Conservation (phyloP, 139 green algal species). For the Chlamydomonas sp. region DNA sequence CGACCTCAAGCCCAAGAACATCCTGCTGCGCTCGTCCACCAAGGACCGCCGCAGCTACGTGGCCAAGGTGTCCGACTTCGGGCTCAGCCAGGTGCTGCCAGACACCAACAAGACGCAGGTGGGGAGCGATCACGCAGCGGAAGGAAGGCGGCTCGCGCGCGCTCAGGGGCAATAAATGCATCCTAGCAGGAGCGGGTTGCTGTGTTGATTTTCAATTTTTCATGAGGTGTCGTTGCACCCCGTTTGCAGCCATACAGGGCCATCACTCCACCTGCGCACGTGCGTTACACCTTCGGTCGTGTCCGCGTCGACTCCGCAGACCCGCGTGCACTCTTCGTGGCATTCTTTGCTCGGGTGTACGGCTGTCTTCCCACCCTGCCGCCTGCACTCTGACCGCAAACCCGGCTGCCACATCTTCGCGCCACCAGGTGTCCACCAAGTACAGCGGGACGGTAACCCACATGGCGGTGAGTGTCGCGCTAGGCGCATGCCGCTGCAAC, state of each 20-base stretch:
- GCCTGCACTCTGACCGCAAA: too few species aligned
- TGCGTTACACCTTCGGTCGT: too few species aligned
- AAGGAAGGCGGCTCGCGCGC: too few species aligned
- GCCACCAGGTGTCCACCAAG: constrained; percentile 50
- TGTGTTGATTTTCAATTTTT: neutral
- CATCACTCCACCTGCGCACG: too few species aligned
- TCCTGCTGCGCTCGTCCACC: constrained; percentile 64
- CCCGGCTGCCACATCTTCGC: too few species aligned
- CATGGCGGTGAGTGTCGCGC: constrained; percentile 53
- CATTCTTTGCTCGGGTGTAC: too few species aligned
- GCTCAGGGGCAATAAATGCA: neutral
- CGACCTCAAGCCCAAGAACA: constrained; percentile 83
- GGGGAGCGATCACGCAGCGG: neutral
- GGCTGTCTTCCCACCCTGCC: too few species aligned
- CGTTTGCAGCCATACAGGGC: too few species aligned
- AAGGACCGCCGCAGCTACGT: constrained; percentile 60
- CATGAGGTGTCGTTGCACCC: neutral
- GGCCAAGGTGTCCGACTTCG: constrained; percentile 73
- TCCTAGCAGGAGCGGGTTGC: neutral
- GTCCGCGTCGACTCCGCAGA: too few species aligned
- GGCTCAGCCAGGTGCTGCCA: constrained; percentile 58
- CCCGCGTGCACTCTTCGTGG: too few species aligned
- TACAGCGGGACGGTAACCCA: constrained; percentile 72
- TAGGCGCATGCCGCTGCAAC: too few species aligned
- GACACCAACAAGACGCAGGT: constrained; percentile 52